Conservation (phyloP, 2,329 filamentous ascomycete species). For the Microdochium nivale region DNA sequence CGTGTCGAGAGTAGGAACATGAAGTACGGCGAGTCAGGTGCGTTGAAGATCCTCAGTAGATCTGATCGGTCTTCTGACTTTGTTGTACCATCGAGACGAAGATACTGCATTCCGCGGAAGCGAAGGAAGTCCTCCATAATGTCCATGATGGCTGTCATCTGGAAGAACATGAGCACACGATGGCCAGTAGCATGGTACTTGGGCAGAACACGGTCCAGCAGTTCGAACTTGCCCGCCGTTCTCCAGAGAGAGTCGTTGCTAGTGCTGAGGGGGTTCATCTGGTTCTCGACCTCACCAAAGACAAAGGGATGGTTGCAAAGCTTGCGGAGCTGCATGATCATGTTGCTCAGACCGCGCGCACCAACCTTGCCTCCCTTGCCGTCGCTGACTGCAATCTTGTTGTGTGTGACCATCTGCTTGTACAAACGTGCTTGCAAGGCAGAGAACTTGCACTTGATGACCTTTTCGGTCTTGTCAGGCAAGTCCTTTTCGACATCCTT, state of each 20-base stretch:
- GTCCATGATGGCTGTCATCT: constrained; percentile 99
- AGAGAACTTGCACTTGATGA: constrained; percentile 98
- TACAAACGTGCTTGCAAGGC: constrained; percentile 88
- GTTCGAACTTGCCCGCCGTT: constrained; percentile 93
- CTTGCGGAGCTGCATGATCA: constrained; percentile 99
- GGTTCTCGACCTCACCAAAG: constrained; percentile 94
- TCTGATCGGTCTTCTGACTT: constrained; percentile 97
- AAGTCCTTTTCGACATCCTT: constrained; percentile 99
- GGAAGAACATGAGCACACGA: constrained; percentile 98
- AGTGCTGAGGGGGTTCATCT: constrained; percentile 83
- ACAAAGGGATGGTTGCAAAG: constrained; percentile 99
- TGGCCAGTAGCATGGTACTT: constrained; percentile 90
- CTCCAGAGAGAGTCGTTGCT: constrained; percentile 95
- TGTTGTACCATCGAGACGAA: constrained; percentile 91
- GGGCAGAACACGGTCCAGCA: constrained; percentile 83
- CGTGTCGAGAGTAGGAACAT: constrained; percentile 98
- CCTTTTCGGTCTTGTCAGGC: constrained; percentile 97
- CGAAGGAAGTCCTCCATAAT: constrained; percentile 99
- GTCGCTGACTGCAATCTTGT: constrained; percentile 89
- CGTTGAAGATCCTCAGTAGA: constrained; percentile 81
- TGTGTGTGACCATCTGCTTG: constrained; percentile 94
- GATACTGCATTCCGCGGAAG: constrained; percentile 72
- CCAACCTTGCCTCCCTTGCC: constrained; percentile 92
- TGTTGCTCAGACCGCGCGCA: constrained; percentile 93
- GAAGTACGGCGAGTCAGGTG: constrained; percentile 84